A percentile compares a stretch with the other conserved stretches of the same genome.
phyloP scores from a whole-genome alignment of 306 rosid genomes.

The Trifolium pratense region DNA sequence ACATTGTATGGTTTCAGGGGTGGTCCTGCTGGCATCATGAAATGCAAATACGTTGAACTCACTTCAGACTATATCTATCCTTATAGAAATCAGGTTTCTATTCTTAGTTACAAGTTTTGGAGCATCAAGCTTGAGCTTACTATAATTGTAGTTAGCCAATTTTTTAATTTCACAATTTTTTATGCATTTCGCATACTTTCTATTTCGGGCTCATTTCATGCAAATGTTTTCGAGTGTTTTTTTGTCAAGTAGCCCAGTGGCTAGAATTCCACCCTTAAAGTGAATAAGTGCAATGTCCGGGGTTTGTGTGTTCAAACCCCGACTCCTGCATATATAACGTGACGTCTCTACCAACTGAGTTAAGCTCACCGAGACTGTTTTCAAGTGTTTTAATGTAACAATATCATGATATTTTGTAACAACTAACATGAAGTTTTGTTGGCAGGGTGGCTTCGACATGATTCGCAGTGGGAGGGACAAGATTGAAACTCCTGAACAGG shows the following conservation, averaged over 20 bases:
- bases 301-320: no score
- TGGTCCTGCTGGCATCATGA: constrained; percentile 99
- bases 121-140: constrained; percentile 20
- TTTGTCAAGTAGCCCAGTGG: no score
- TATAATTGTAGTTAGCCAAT: neutral
- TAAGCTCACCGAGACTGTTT: no score
- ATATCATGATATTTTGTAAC: constrained; percentile 25
- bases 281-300: no score
- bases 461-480: constrained; percentile 99
- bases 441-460: constrained; percentile 99
- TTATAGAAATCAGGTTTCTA: constrained; percentile 86
- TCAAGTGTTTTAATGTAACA: neutral
- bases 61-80: constrained; percentile 79
- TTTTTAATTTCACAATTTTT: neutral
- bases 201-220: constrained; percentile 29
- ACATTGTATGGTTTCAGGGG: constrained; percentile 89
- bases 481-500: constrained; percentile 99
- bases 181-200: constrained; percentile 22
- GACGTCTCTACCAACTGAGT: no score
- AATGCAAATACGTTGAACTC: constrained; percentile 80
- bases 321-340: no score
- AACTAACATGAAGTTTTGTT: constrained; percentile 39
- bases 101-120: constrained; percentile 9
- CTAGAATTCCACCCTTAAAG: no score
- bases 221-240: neutral